A percentile compares a stretch with the other conserved stretches of the same genome.
phyloP scores from a whole-genome alignment of 257 asterid genomes.

The Cordia subcordata region DNA sequence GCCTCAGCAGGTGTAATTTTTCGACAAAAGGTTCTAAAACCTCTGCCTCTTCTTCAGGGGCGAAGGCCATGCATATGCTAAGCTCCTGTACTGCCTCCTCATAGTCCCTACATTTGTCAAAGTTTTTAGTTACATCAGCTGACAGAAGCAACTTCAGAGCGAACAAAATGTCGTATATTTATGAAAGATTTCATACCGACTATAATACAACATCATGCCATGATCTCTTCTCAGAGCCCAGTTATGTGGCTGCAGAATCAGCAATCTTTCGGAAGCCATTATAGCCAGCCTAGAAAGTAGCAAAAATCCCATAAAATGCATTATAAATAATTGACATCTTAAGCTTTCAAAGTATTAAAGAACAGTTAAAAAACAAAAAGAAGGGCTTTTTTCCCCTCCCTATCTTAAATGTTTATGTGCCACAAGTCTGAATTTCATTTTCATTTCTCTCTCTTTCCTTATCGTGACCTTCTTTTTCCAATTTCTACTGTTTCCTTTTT shows the following conservation, averaged over 20 bases:
- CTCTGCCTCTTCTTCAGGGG: slow-evolving; percentile 83
- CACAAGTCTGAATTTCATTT: no score
- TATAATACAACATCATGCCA: slow-evolving; percentile 89
- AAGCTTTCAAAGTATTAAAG: no score
- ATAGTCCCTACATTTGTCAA: slow-evolving; percentile 50
- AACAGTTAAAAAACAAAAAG: no score
- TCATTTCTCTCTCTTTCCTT: no score
- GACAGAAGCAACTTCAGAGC: background rate
- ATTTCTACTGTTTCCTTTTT: no score
- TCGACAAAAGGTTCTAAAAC: slow-evolving; percentile 76
- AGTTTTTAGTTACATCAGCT: background rate
- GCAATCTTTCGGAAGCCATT: slow-evolving; percentile 84
- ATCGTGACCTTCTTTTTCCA: no score
- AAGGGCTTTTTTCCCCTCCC: no score
- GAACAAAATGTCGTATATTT: background rate
- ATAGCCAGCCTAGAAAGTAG: slow-evolving; percentile 67
- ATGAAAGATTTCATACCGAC: slow-evolving; percentile 36
- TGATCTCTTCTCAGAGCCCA: slow-evolving; percentile 83
- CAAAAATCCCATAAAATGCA: slow-evolving; percentile 11
- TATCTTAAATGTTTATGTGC: no score
- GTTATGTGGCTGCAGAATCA: slow-evolving; percentile 86
- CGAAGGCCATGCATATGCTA: slow-evolving; percentile 95
- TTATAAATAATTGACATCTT: no score
- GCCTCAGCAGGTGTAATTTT: slow-evolving; percentile 65
- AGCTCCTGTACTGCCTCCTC: slow-evolving; percentile 91